A percentile compares a stretch with the other conserved stretches of the same genome.
Evolutionary conservation across 2,329 filamentous ascomycete genomes (phyloP).

Genomic region (Ampelomyces quisqualis): DNA sequence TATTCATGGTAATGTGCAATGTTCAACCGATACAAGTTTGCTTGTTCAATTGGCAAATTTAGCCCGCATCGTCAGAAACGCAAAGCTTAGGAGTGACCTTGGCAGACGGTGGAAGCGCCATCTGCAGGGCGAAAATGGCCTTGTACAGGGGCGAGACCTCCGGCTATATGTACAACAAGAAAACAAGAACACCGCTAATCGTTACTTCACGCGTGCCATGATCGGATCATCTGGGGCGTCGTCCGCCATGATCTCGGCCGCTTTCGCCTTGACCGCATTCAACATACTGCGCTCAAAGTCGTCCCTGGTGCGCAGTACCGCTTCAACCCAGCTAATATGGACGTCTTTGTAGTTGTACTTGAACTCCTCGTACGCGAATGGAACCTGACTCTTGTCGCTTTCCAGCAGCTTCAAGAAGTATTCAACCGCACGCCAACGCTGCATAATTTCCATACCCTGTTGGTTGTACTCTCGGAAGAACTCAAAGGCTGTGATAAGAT

Average conservation of each 20-base stretch:
- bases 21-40: no score
- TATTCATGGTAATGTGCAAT: no score
- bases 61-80: no score
- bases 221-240: slow-evolving; percentile 77
- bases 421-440: slow-evolving; percentile 90
- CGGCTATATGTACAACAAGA: background rate
- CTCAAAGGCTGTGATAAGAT: slow-evolving; percentile 84
- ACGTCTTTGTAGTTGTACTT: slow-evolving; percentile 91
- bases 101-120: no score
- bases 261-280: slow-evolving; percentile 80
- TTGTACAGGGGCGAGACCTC: background rate
- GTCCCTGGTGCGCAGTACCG: slow-evolving; percentile 79
- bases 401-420: slow-evolving; percentile 76
- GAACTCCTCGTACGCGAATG: slow-evolving; percentile 78
- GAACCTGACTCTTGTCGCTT: slow-evolving; percentile 70
- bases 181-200: background rate
- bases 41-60: no score
- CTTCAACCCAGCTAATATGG: slow-evolving; percentile 93
- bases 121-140: background rate
- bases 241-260: slow-evolving; percentile 80
- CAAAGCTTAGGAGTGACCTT: no score
- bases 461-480: slow-evolving; percentile 67
- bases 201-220: slow-evolving; percentile 84
- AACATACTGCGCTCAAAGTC: slow-evolving; percentile 93
- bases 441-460: slow-evolving; percentile 68